Evolutionary conservation across 2,329 filamentous ascomycete species (phyloP), one percentile per base, ranked within the genome.

Genomic region (Colletotrichum cuscutae): DNA sequence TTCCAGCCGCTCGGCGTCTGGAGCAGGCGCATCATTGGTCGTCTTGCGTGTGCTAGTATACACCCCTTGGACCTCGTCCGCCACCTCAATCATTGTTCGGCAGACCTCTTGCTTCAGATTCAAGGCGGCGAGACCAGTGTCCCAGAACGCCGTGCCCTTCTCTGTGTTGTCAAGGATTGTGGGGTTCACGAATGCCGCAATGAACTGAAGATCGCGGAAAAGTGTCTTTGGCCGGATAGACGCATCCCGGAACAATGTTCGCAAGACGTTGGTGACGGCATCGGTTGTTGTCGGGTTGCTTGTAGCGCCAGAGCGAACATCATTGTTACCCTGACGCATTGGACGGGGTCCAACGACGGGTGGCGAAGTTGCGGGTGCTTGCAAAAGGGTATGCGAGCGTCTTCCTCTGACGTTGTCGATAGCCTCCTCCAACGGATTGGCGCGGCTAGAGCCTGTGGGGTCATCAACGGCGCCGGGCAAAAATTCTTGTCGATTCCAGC

Each of bases 41-140:
- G 82, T 82, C 74, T 86, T 87, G 67, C 92, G 89, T 32, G 88
- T 89, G 76, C 91, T 89, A 0, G 92, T 92, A 77, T 94, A 91
- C 1, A 83, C 92, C 84, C 84, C 84, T 62, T 88, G 84, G 26
- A 89, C 85, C 68, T 88, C 86, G 75, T 89, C 86, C 5, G 86
- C 86, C 77, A 89, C 89, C 77, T 91, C 89, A 28, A 93, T 92
- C 91, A 81, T 97, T 64, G 94, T 94, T 59, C 92, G 90, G 82
- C 94, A 96, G 5, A 97, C 91, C 76, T 98, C 95, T 76, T 94
- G 91, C 81, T 98, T 98, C 65, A 98, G 88, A 46, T 91, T 90
- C n/a, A 98, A 86, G 2, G 96, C 95, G 0, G 97, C 96, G 6
- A 98, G 88, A 0, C 94, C 95, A 30, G 95, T 93, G 77, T 98